Evolutionary conservation across 176 grass and related monocot species (phyloP).

Genomic region (Olyra latifolia): DNA sequence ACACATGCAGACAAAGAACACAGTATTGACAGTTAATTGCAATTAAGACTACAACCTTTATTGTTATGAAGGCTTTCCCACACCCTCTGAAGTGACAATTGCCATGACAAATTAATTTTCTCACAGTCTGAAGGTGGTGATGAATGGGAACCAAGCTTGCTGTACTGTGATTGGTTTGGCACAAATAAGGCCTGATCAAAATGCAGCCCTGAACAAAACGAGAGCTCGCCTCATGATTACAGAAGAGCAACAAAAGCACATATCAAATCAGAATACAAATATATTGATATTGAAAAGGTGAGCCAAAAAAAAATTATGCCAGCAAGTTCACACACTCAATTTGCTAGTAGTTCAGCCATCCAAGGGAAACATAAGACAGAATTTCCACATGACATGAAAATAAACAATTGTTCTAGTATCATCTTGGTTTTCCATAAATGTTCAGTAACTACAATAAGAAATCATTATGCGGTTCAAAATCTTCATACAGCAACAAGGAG

Average conservation of each 20-base stretch:
- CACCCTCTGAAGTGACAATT: slow-evolving; percentile 68
- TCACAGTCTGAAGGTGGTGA: slow-evolving; percentile 67
- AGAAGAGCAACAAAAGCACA: slow-evolving; percentile 1
- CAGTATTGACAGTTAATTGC: background rate
- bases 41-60: slow-evolving; percentile 58
- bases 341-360: slow-evolving; percentile 7
- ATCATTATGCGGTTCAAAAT: slow-evolving; percentile 30
- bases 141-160: slow-evolving; percentile 75
- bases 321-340: background rate
- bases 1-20: slow-evolving; percentile 25
- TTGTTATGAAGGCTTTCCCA: slow-evolving; percentile 62
- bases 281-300: background rate
- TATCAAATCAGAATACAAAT: slow-evolving; percentile 22
- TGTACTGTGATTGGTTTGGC: slow-evolving; percentile 83
- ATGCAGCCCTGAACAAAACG: slow-evolving; percentile 57
- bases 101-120: slow-evolving; percentile 89
- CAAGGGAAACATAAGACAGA: slow-evolving; percentile 5
- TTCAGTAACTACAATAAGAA: slow-evolving; percentile 8
- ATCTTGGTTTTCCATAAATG: slow-evolving; percentile 10
- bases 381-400: slow-evolving; percentile 7
- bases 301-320: background rate
- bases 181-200: slow-evolving; percentile 89
- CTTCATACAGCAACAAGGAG: slow-evolving; percentile 17
- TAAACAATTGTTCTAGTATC: background rate
- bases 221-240: background rate